phyloP scores from a whole-genome alignment of 129 eudicot genomes.

The Silybum marianum region DNA sequence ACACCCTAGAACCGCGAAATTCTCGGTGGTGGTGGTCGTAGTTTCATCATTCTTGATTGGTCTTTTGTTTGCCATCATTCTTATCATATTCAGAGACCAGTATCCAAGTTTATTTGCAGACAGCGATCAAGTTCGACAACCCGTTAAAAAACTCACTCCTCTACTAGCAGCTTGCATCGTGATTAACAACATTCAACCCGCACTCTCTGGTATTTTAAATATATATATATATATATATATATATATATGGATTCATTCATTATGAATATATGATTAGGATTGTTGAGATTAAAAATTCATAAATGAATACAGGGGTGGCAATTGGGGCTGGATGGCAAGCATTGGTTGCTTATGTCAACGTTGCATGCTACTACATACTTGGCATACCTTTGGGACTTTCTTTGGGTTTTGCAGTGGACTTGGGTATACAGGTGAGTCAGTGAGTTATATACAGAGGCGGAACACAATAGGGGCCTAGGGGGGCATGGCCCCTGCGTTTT shows the following conservation, averaged over 20 bases:
- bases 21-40: slow-evolving; percentile 46
- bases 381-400: slow-evolving; percentile 44
- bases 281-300: not conserved
- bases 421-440: slow-evolving; percentile 37
- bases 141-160: slow-evolving; percentile 40
- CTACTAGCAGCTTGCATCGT: slow-evolving; percentile 43
- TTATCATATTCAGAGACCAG: slow-evolving; percentile 33
- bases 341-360: slow-evolving; percentile 45
- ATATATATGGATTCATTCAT: not conserved
- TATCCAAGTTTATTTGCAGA: slow-evolving; percentile 42
- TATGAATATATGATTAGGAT: not conserved
- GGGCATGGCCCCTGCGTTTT: no score
- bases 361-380: slow-evolving; percentile 46
- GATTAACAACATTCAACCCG: slow-evolving; percentile 47
- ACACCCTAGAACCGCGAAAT: slow-evolving; percentile 54
- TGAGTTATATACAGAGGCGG: not conserved
- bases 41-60: slow-evolving; percentile 35
- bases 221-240: no score
- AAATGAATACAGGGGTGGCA: slow-evolving; percentile 44
- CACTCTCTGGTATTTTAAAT: slow-evolving; percentile 44
- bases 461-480: no score
- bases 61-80: slow-evolving; percentile 25
- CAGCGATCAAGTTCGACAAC: slow-evolving; percentile 23
- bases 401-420: slow-evolving; percentile 33
- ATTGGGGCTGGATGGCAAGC: slow-evolving; percentile 60